These are phyloP conservation scores for Coniochaeta pulveracea DNA, from an alignment of 2,329 filamentous ascomycete species.

Conservation along the genomic window DNA sequence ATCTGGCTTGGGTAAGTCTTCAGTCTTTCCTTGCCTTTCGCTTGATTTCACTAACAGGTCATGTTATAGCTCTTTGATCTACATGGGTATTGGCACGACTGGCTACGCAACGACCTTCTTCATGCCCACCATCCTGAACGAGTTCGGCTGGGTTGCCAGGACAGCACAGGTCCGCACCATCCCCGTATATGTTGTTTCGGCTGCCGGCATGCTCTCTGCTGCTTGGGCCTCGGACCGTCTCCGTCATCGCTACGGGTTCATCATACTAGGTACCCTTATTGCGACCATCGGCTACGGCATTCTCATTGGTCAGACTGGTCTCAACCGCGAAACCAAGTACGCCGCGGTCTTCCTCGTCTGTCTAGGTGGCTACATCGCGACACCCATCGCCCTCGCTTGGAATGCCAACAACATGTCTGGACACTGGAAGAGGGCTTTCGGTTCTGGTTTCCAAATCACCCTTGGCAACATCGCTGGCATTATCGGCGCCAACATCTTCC, in stretches of 20 bases:
- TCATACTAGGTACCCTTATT: conserved; percentile 16
- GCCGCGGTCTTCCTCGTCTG: conserved; percentile 23
- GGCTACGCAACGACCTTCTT: conserved; percentile 24
- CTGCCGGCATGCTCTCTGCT: conserved; percentile 17
- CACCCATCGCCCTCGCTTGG: conserved; percentile 30
- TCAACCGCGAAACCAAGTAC: conserved; percentile 14
- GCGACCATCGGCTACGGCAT: conserved; percentile 21
- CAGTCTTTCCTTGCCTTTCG: background rate
- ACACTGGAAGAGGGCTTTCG: conserved; percentile 38
- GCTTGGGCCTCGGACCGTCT: conserved; percentile 22
- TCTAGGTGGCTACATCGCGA: conserved; percentile 20
- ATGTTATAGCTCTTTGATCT: conserved; percentile 15
- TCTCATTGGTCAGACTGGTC: conserved; percentile 17
- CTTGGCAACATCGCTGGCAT: conserved; percentile 34
- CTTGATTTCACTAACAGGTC: background rate
- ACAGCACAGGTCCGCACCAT: conserved; percentile 24
- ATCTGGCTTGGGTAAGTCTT: too few relatives aligned
- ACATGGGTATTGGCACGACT: conserved; percentile 11
- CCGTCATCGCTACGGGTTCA: conserved; percentile 22
- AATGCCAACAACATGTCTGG: conserved; percentile 40
- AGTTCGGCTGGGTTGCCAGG: conserved; percentile 23
- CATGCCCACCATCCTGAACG: conserved; percentile 27
- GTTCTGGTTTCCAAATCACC: conserved; percentile 34
- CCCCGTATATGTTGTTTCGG: conserved; percentile 23
- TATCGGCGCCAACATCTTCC: conserved; percentile 23